These are phyloP conservation scores for Tulasnella sp. DNA, from an alignment of 768 basidiomycete genomes.

Conservation along the genomic window DNA sequence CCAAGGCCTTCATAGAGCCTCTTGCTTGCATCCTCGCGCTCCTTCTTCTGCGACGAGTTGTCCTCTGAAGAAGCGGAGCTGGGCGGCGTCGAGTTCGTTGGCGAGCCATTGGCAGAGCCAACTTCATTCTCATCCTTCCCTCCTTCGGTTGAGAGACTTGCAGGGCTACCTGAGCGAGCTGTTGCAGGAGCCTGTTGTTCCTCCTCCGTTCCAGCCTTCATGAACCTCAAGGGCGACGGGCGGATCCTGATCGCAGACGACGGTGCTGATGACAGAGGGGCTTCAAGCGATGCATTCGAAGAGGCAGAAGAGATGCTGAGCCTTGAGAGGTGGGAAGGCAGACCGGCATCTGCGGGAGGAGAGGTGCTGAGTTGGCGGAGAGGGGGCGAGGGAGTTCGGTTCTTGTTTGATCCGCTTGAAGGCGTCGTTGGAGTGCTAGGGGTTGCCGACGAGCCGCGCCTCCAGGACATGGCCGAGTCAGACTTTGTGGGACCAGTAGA, in stretches of 20 bases:
- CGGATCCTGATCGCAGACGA: constrained; percentile 6
- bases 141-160: background rate
- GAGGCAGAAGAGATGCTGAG: background rate
- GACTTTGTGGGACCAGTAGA: constrained; percentile 57
- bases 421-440: constrained; percentile 43
- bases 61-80: constrained; percentile 38
- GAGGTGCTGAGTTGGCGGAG: constrained; percentile 58
- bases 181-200: background rate
- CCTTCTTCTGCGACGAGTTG: constrained; percentile 38
- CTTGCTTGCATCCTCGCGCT: constrained; percentile 78
- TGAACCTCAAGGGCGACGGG: constrained; percentile 13
- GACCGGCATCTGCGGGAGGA: constrained; percentile 38
- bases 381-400: constrained; percentile 37
- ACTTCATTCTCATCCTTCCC: background rate
- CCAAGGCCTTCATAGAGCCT: constrained; percentile 82
- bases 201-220: background rate
- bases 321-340: background rate
- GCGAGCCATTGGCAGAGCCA: constrained; percentile 35
- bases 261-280: background rate
- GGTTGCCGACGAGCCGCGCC: constrained; percentile 50
- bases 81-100: constrained; percentile 62
- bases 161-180: background rate
- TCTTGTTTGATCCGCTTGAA: constrained; percentile 37
- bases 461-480: constrained; percentile 69
- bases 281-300: background rate